phyloP scores from a whole-genome alignment of 306 rosid species.

The Vigna nakashimae region DNA sequence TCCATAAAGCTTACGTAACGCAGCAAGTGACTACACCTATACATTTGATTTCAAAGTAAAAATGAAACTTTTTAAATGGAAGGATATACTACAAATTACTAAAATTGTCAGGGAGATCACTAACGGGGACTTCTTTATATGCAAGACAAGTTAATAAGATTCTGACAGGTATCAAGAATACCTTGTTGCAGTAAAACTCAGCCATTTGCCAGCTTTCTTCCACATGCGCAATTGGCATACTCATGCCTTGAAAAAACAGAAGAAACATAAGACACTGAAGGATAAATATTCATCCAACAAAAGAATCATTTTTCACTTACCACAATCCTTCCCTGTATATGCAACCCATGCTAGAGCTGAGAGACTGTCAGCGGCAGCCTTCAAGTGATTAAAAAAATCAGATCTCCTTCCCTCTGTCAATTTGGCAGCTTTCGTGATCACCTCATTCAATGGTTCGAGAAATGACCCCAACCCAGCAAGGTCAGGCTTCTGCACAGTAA shows the following conservation, averaged over 20 bases:
- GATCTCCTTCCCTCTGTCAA: slow-evolving; percentile 89
- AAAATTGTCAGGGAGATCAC: slow-evolving; percentile 32
- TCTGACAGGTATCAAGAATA: slow-evolving; percentile 49
- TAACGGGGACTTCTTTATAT: slow-evolving; percentile 17
- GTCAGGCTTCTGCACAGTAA: slow-evolving; percentile 82
- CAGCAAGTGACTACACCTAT: slow-evolving; percentile 8
- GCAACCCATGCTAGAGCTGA: slow-evolving; percentile 98
- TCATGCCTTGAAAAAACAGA: slow-evolving; percentile 77
- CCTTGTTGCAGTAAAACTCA: slow-evolving; percentile 98
- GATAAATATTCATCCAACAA: slow-evolving; percentile 31
- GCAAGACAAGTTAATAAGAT: slow-evolving; percentile 20
- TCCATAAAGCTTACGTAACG: slow-evolving; percentile 9
- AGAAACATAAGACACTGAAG: slow-evolving; percentile 37
- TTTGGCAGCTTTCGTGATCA: slow-evolving; percentile 61
- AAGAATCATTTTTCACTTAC: slow-evolving; percentile 52
- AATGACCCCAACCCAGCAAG: slow-evolving; percentile 75
- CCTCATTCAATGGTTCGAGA: slow-evolving; percentile 86
- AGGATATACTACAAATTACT: slow-evolving; percentile 19
- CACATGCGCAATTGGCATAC: slow-evolving; percentile 97
- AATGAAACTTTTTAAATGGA: slow-evolving; percentile 1
- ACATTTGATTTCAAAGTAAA: slow-evolving; percentile 13
- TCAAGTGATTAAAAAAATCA: slow-evolving; percentile 88
- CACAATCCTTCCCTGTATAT: slow-evolving; percentile 86
- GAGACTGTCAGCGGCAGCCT: slow-evolving; percentile 89
- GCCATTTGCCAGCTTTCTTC: slow-evolving; percentile 99